A percentile compares a stretch with the other conserved stretches of the same genome.
Conservation (phyloP, 2,329 filamentous ascomycete species). For the Blastomyces silverae region DNA sequence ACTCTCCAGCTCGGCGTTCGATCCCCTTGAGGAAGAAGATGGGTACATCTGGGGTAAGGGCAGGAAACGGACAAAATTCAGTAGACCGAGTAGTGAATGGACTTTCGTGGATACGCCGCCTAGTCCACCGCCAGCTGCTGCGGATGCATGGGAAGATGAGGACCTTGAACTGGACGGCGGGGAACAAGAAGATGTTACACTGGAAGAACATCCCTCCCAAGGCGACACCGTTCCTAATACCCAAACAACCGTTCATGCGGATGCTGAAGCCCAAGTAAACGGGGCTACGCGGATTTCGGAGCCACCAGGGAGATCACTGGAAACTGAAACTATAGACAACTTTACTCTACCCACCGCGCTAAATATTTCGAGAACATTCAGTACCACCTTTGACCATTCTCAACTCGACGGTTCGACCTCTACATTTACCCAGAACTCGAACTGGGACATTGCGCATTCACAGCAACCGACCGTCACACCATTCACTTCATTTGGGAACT, state of each 20-base stretch:
- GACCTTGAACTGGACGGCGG: constrained; percentile 14
- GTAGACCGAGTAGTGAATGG: constrained; percentile 63
- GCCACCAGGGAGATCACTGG: constrained; percentile 1
- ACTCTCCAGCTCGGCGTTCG: constrained; percentile 56
- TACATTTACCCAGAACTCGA: not conserved
- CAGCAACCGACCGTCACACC: constrained; percentile 12
- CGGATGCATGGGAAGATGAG: constrained; percentile 15
- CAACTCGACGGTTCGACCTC: not conserved
- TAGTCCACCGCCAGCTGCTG: constrained; percentile 46
- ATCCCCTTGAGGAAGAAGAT: constrained; percentile 63
- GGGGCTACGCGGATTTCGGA: not conserved
- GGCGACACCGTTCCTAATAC: constrained; percentile 16
- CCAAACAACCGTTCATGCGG: not conserved
- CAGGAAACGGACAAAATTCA: constrained; percentile 64
- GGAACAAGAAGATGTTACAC: constrained; percentile 14
- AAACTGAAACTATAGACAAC: constrained; percentile 16
- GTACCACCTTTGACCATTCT: not conserved
- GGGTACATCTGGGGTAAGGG: constrained; percentile 53
- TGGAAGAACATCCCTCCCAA: constrained; percentile 16
- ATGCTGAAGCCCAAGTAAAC: not conserved
- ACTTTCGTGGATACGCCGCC: constrained; percentile 64
- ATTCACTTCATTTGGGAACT: constrained; percentile 2
- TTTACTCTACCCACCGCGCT: not conserved
- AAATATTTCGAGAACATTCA: not conserved
- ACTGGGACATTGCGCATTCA: not conserved